These are phyloP conservation scores for Escallonia rubra DNA, from an alignment of 129 eudicot species.

Conservation along the genomic window DNA sequence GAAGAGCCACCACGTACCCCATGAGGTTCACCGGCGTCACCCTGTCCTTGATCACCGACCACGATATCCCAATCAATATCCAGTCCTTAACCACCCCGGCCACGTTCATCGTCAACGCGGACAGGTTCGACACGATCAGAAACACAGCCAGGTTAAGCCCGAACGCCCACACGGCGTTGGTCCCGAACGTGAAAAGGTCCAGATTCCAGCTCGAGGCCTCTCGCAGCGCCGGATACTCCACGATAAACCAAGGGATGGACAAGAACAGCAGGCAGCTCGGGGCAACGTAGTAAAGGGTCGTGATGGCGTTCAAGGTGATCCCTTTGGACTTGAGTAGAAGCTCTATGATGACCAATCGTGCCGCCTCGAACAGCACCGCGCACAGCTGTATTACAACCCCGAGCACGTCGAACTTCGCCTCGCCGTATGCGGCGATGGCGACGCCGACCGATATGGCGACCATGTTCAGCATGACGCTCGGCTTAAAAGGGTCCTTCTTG, in stretches of 20 bases:
- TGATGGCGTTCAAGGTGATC: slow-evolving; percentile 55
- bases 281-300: slow-evolving; percentile 62
- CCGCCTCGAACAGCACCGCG: slow-evolving; percentile 63
- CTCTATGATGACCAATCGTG: slow-evolving; percentile 64
- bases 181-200: slow-evolving; percentile 50
- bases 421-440: slow-evolving; percentile 74
- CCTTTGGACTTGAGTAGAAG: slow-evolving; percentile 51
- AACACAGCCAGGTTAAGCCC: slow-evolving; percentile 75
- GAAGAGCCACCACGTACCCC: slow-evolving; percentile 59
- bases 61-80: slow-evolving; percentile 72
- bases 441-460: slow-evolving; percentile 63
- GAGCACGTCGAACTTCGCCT: slow-evolving; percentile 44
- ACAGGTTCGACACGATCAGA: slow-evolving; percentile 62
- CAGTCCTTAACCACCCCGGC: slow-evolving; percentile 90
- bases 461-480: slow-evolving; percentile 44
- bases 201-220: slow-evolving; percentile 42
- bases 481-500: slow-evolving; percentile 41
- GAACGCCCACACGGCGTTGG: slow-evolving; percentile 63
- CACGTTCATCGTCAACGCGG: slow-evolving; percentile 67
- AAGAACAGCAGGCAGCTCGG: slow-evolving; percentile 66
- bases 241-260: slow-evolving; percentile 48
- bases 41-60: slow-evolving; percentile 80
- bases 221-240: slow-evolving; percentile 47
- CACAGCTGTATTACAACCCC: slow-evolving; percentile 57
- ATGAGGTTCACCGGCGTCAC: slow-evolving; percentile 62